Evolutionary conservation across 1,139 yeast genomes (phyloP).

Genomic region (Yamadazyma spencermartinsiae): DNA sequence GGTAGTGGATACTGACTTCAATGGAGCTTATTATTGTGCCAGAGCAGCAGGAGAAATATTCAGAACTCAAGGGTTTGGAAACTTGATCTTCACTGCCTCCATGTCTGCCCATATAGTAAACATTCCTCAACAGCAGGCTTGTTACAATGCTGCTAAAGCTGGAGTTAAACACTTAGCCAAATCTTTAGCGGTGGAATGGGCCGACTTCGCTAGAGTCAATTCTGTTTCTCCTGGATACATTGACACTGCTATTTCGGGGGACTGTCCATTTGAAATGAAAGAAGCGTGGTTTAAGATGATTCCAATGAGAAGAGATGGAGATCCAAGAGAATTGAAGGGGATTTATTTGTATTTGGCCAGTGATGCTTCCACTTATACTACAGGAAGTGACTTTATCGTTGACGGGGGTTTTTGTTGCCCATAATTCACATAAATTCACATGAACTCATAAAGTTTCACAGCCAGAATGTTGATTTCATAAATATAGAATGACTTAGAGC

Average conservation of each 20-base stretch:
- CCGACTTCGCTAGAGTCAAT: constrained; percentile 55
- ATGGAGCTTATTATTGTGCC: constrained; percentile 61
- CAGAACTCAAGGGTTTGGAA: constrained; percentile 48
- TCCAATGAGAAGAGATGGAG: constrained; percentile 41
- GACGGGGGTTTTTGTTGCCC: constrained; percentile 50
- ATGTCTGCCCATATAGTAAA: constrained; percentile 60
- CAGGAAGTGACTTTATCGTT: constrained; percentile 47
- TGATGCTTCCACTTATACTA: constrained; percentile 42
- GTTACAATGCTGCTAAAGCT: constrained; percentile 59
- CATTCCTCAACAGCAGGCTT: constrained; percentile 54
- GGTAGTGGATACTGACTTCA: constrained; percentile 62
- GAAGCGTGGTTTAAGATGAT: constrained; percentile 35
- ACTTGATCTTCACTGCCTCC: constrained; percentile 61
- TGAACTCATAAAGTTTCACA: too few relatives aligned
- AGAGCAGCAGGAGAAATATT: constrained; percentile 53
- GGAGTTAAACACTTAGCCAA: constrained; percentile 53
- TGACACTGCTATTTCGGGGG: constrained; percentile 52
- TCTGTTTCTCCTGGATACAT: constrained; percentile 60
- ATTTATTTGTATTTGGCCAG: constrained; percentile 41
- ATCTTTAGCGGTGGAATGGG: constrained; percentile 57
- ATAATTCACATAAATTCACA: too few relatives aligned
- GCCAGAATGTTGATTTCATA: too few relatives aligned
- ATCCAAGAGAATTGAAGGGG: constrained; percentile 40
- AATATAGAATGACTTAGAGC: too few relatives aligned
- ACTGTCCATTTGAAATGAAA: constrained; percentile 35